Evolutionary conservation across 2,329 filamentous ascomycete species (phyloP).

Genomic region (Aspergillus pseudonomiae): DNA sequence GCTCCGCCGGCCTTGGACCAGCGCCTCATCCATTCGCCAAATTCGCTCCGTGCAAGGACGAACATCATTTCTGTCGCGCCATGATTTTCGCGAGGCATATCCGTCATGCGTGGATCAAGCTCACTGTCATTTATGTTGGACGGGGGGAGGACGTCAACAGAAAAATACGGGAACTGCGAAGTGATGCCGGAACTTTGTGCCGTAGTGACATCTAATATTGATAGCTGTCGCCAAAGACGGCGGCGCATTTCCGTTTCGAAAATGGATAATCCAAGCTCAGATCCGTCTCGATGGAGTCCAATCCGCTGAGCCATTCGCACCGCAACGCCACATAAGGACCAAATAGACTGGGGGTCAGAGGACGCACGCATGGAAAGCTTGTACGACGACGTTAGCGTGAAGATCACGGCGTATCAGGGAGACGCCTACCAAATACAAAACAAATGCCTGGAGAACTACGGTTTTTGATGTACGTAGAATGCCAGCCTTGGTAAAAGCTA

Average conservation of each 20-base stretch:
- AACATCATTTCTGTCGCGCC: slow-evolving; percentile 53
- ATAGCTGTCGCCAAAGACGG: slow-evolving; percentile 33
- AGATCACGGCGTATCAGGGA: not conserved
- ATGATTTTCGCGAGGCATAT: slow-evolving; percentile 43
- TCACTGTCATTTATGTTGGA: slow-evolving; percentile 48
- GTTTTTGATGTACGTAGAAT: slow-evolving; percentile 50
- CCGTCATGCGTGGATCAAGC: slow-evolving; percentile 47
- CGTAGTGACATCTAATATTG: slow-evolving; percentile 26
- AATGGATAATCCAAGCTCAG: slow-evolving; percentile 46
- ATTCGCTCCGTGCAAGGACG: slow-evolving; percentile 36
- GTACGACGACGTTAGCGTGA: not conserved
- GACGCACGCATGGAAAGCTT: slow-evolving; percentile 40
- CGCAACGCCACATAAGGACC: slow-evolving; percentile 54
- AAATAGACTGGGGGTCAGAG: slow-evolving; percentile 53
- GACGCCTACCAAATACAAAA: slow-evolving; percentile 47
- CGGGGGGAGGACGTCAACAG: slow-evolving; percentile 35
- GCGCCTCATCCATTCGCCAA: slow-evolving; percentile 33
- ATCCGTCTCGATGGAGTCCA: slow-evolving; percentile 54
- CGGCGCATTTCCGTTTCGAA: slow-evolving; percentile 50
- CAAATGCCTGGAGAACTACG: slow-evolving; percentile 50
- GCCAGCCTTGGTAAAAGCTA: slow-evolving; percentile 32
- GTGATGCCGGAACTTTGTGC: slow-evolving; percentile 8
- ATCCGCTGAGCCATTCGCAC: slow-evolving; percentile 52
- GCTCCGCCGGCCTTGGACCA: slow-evolving; percentile 17
- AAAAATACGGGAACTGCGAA: slow-evolving; percentile 5